Base-by-base conservation (phyloP, 1,139 yeast species). In the Candida sp. region DNA sequence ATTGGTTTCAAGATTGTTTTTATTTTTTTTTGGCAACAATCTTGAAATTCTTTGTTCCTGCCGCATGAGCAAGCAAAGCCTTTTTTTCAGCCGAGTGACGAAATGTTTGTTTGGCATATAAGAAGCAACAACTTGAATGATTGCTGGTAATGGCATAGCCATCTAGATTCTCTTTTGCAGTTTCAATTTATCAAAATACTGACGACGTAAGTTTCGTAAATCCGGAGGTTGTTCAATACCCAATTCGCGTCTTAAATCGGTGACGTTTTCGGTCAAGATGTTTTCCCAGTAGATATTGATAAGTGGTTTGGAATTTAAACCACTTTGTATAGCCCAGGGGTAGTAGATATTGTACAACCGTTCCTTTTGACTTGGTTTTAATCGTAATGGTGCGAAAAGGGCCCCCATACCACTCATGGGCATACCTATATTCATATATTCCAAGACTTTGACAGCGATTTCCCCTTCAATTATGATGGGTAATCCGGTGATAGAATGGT, bases 331-430 rank as follows among this genome's bases (percentile, higher is more conserved):
- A 1, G 96, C 96, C 97, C 97, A 91, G 1, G 97, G 97, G 52
- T 91, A 77, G 60, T 89, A 91, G 5, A 85, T 77, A 36, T 76
- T 75, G 50, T 78, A 69, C 48, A 82, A 64, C 29, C 82, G 62
- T 53, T 75, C 76, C 53, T 73, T 73, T 52, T 79, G 84, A 51
- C 73, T 69, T 11, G 76, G 65, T 45, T 77, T 79, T 44, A 93
- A 72, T 36, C 81, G 64, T 57, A 87, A 75, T 1, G 97, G 97
- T 2, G 97, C 97, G 53, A 89, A 79, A 22, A 88, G 54, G 0
- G 97, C 95, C 0, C 97, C 97, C 43, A 95, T 65, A 0, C 96
- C 96, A 7, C 97, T 91, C 95, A 95, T 91, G 19, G 98, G 98
- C 39, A 95, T 80, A 2, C 97, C 96, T 47, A 93, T 79, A 61